Conservation (phyloP, 169 alveolate species). For the Eimeria necatrix region DNA sequence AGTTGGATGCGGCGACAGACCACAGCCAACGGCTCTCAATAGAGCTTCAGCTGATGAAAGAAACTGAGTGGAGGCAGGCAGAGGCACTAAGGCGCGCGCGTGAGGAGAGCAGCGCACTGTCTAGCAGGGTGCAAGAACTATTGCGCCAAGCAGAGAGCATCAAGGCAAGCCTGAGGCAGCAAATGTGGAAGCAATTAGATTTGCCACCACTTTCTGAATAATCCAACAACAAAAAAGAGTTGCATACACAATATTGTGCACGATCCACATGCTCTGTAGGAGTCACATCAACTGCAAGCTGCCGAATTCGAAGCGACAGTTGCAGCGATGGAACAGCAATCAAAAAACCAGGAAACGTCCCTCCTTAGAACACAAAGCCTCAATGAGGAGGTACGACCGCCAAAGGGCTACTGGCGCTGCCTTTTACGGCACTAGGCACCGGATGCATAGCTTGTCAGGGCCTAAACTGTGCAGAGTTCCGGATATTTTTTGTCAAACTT, state of each 20-base stretch:
- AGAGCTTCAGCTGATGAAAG: conserved; percentile 59
- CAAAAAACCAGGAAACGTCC: conserved; percentile 66
- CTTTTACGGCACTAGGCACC: not conserved
- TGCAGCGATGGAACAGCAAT: conserved; percentile 61
- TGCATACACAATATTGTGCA: not conserved
- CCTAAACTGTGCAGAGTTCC: too few species aligned
- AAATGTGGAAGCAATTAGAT: not conserved
- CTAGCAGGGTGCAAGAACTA: conserved; percentile 34
- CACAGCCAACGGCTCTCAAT: not conserved
- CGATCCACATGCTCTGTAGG: not conserved
- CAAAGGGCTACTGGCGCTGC: not conserved
- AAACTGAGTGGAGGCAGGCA: not conserved
- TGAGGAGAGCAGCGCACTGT: conserved; percentile 44
- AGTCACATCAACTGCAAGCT: conserved; percentile 65
- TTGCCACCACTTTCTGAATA: not conserved
- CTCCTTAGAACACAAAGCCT: conserved; percentile 53
- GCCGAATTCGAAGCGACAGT: conserved; percentile 45
- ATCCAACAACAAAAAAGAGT: not conserved
- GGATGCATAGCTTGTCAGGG: not conserved
- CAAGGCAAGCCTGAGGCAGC: conserved; percentile 3
- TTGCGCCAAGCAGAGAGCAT: conserved; percentile 54
- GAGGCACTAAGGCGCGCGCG: conserved; percentile 55
- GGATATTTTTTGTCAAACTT: too few species aligned
- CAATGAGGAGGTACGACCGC: conserved; percentile 39
- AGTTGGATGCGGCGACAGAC: conserved; percentile 34